Conservation (phyloP, 2,329 filamentous ascomycete genomes). For the Pleomassaria siparia region DNA sequence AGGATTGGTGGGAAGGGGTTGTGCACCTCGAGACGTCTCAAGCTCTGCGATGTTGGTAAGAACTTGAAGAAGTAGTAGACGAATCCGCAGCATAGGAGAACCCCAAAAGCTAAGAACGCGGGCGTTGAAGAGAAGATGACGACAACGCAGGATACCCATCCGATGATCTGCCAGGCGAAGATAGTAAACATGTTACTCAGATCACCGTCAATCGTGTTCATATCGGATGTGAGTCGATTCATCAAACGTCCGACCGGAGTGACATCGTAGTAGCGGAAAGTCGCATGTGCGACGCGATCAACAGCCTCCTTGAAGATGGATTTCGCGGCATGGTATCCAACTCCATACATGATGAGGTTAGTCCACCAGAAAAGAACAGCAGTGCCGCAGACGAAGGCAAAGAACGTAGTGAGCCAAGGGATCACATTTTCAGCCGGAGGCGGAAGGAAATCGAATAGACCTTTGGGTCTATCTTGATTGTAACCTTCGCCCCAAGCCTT, state of each 20-base stretch:
- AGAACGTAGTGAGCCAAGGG: conserved; percentile 75
- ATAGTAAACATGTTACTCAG: conserved; percentile 73
- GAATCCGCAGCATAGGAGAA: conserved; percentile 68
- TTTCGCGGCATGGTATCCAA: conserved; percentile 77
- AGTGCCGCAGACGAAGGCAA: conserved; percentile 54
- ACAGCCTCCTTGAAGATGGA: conserved; percentile 74
- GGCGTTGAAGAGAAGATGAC: conserved; percentile 82
- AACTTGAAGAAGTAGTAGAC: conserved; percentile 75
- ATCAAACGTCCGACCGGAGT: conserved; percentile 87
- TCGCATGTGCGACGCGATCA: conserved; percentile 72
- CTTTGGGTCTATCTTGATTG: conserved; percentile 35
- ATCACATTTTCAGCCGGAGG: conserved; percentile 66
- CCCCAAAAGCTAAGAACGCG: conserved; percentile 70
- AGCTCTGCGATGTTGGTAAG: conserved; percentile 78
- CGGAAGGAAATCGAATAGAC: conserved; percentile 56
- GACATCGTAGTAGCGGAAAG: conserved; percentile 87
- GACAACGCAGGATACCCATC: conserved; percentile 70
- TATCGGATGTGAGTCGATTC: conserved; percentile 89
- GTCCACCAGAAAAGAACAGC: conserved; percentile 55
- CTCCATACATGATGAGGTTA: conserved; percentile 70
- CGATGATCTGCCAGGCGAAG: conserved; percentile 70
- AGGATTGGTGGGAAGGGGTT: background rate
- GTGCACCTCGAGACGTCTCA: conserved; percentile 70
- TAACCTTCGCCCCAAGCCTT: conserved; percentile 87
- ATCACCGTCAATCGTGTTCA: conserved; percentile 85